Base-by-base conservation (phyloP, 139 green algal species). In the Coelastrella sp. region DNA sequence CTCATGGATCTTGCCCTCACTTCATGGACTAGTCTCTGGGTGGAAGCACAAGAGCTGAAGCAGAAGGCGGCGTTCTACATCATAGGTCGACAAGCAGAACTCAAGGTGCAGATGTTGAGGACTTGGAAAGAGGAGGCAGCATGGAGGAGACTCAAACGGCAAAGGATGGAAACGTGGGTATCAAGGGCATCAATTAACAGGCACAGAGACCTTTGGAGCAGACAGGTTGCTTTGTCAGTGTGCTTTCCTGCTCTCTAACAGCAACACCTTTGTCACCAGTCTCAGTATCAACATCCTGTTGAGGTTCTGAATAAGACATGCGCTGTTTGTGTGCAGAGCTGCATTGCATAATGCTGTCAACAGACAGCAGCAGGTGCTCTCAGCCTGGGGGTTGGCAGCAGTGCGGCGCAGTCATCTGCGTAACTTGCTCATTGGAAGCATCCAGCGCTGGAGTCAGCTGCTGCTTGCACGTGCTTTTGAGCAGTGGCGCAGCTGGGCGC, bases 1-100 rank as follows among this genome's bases (percentile, higher is more conserved):
- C 67, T 86, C 35, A 57, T 86, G 48, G 80, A 86, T 51, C 66
- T 80, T 13, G 80, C 64, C 21, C 67, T 86, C 3, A 86, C 80
- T 30, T 38, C 50, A 4, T 80, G 66, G 66, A 68, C 35, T 67
- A 86, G 80, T 43, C 13, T 73, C 2, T 86, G 80, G 80, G 43
- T 38, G 9, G 80, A 86, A 71, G 50, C 25, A 13, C 66, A 72
- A 41, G 67, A 86, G 80, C 48, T 86, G 67, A n/a, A 38, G 30
- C 80, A 86, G 67, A 69, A 71, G n/a, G 80, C 80, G 2, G 48
- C 50, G 9, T 80, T 86, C 11, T 86, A 80, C 38, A 5, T 57
- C 3, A 38, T 38, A 0, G 66, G 79, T 2, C 59, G 67, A 3
- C 67, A 80, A 51, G 34, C n/a, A 8, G 64, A 79, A 67, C 80